phyloP scores from a whole-genome alignment of 768 basidiomycete species.

The Calocera viscosa region DNA sequence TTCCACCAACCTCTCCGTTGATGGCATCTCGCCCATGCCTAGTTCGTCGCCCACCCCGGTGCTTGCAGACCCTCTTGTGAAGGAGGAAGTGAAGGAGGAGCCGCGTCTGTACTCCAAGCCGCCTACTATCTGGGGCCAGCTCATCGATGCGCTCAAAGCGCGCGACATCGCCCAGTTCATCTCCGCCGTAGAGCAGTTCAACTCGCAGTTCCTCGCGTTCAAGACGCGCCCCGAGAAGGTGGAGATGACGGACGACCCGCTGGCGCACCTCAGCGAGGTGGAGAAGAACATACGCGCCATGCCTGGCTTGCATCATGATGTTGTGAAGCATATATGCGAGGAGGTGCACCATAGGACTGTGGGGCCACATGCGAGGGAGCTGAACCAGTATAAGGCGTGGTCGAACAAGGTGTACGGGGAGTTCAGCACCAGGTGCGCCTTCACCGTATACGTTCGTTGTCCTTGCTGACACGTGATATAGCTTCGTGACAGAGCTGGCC shows the following conservation, averaged over 20 bases:
- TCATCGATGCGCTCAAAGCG: slow-evolving; percentile 25
- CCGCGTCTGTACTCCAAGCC: background rate
- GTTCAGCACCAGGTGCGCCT: slow-evolving; percentile 52
- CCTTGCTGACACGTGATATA: slow-evolving; percentile 6
- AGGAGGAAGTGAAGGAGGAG: background rate
- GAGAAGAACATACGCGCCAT: slow-evolving; percentile 7
- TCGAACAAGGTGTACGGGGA: slow-evolving; percentile 77
- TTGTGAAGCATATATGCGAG: slow-evolving; percentile 66
- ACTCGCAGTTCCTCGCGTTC: slow-evolving; percentile 45
- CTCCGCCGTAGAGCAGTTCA: slow-evolving; percentile 47
- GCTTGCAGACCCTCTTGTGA: background rate
- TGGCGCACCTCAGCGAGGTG: background rate
- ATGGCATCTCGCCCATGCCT: background rate
- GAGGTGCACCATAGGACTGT: slow-evolving; percentile 91
- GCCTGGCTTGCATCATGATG: slow-evolving; percentile 45
- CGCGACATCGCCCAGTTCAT: slow-evolving; percentile 64
- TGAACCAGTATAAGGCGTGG: slow-evolving; percentile 73
- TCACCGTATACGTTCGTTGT: slow-evolving; percentile 18
- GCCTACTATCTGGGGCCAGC: background rate
- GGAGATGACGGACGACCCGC: slow-evolving; percentile 24
- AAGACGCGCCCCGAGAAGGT: slow-evolving; percentile 39
- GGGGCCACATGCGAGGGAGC: slow-evolving; percentile 70
- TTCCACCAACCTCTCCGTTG: background rate
- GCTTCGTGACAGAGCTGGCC: slow-evolving; percentile 50
- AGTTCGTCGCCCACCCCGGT: background rate